Evolutionary conservation across 2,329 filamentous ascomycete species (phyloP).

Genomic region (Aurifilum marmelostoma): DNA sequence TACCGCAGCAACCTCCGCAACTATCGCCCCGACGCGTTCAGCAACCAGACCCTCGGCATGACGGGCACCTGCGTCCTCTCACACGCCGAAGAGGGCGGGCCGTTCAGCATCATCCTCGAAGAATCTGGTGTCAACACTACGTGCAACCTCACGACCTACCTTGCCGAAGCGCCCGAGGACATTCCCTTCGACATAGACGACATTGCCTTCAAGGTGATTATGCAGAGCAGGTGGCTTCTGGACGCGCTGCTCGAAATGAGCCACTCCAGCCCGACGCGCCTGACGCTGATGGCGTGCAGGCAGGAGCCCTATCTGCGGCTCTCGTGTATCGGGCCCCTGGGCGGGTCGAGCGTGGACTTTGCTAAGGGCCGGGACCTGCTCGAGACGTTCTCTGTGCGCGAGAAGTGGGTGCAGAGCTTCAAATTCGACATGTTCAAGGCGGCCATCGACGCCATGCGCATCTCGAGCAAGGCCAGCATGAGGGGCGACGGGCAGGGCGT

Average conservation of each 20-base stretch:
- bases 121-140: constrained; percentile 87
- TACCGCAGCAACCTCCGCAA: constrained; percentile 66
- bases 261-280: constrained; percentile 70
- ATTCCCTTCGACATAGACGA: constrained; percentile 86
- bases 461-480: constrained; percentile 90
- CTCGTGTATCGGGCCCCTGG: constrained; percentile 63
- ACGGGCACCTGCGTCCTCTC: constrained; percentile 83
- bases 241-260: constrained; percentile 73
- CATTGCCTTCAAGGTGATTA: constrained; percentile 90
- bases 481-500: constrained; percentile 88
- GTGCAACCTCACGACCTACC: constrained; percentile 87
- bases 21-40: constrained; percentile 75
- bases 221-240: constrained; percentile 74
- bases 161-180: constrained; percentile 72
- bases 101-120: constrained; percentile 82
- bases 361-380: constrained; percentile 67
- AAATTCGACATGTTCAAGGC: constrained; percentile 86
- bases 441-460: constrained; percentile 88
- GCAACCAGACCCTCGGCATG: constrained; percentile 79
- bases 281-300: constrained; percentile 69
- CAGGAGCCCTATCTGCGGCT: constrained; percentile 74
- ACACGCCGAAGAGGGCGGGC: constrained; percentile 74
- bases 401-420: constrained; percentile 71
- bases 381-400: constrained; percentile 71
- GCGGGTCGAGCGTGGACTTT: constrained; percentile 69